Conservation (phyloP, 495 filamentous ascomycete genomes). For the Terfezia claveryi region DNA sequence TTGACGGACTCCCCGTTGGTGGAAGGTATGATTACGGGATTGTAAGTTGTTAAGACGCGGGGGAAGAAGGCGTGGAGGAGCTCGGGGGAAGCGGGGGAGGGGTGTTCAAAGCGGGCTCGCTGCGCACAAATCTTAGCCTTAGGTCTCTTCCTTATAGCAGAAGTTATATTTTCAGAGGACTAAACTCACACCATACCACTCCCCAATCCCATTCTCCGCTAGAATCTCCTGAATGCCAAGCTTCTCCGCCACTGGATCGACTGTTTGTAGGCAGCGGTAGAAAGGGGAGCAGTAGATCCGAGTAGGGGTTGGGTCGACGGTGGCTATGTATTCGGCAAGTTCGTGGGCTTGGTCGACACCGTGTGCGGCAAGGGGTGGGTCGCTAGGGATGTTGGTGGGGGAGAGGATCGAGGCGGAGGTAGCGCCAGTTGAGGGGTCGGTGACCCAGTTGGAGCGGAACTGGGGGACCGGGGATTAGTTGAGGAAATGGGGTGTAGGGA, state of each 20-base stretch:
- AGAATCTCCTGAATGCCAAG: slow-evolving; percentile 21
- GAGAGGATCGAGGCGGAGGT: slow-evolving; percentile 47
- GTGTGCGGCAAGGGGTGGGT: slow-evolving; percentile 69
- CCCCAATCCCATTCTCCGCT: slow-evolving; percentile 23
- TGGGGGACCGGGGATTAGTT: slow-evolving; percentile 20
- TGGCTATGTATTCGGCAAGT: slow-evolving; percentile 41
- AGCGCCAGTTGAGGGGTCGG: slow-evolving; percentile 52
- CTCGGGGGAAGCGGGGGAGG: slow-evolving; percentile 40
- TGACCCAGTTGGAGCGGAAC: slow-evolving; percentile 79
- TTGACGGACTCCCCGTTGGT: slow-evolving; percentile 53
- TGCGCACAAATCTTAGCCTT: too few species aligned
- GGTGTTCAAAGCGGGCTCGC: slow-evolving; percentile 56
- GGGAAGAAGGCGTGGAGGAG: slow-evolving; percentile 44
- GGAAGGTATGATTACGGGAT: slow-evolving; percentile 39
- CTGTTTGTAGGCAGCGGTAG: slow-evolving; percentile 81
- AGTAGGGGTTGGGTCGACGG: slow-evolving; percentile 41
- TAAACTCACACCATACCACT: slow-evolving; percentile 53
- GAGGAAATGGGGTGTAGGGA: neutral
- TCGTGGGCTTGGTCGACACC: slow-evolving; percentile 69
- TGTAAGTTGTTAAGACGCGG: slow-evolving; percentile 30
- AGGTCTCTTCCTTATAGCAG: too few species aligned
- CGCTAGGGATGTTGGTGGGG: slow-evolving; percentile 65
- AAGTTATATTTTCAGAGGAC: too few species aligned
- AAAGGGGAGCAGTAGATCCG: slow-evolving; percentile 69
- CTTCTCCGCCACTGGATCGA: slow-evolving; percentile 42